A percentile compares a stretch with the other conserved stretches of the same genome.
These are phyloP conservation scores for Calycina herbarum DNA, from an alignment of 2,329 filamentous ascomycete genomes.

Conservation along the genomic window DNA sequence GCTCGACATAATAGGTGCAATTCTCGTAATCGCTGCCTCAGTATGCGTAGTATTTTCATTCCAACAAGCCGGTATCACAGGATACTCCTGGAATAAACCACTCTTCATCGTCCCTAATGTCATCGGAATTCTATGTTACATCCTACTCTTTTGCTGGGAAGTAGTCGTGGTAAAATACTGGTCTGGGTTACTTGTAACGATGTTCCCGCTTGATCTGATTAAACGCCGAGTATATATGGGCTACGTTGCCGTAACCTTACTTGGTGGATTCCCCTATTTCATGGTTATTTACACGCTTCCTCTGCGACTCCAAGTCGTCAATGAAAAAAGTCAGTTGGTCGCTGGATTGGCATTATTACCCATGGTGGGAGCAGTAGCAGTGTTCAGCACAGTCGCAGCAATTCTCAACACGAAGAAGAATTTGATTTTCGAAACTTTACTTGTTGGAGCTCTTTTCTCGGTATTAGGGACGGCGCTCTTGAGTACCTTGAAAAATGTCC, in stretches of 20 bases:
- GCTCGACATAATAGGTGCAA: constrained; percentile 54
- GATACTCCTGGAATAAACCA: constrained; percentile 42
- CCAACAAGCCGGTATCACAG: constrained; percentile 40
- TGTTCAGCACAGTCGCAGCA: constrained; percentile 57
- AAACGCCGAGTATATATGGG: constrained; percentile 25
- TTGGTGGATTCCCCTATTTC: constrained; percentile 59
- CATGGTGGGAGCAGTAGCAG: constrained; percentile 55
- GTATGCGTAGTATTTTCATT: constrained; percentile 59
- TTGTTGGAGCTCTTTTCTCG: constrained; percentile 52
- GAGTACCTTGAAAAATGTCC: constrained; percentile 37
- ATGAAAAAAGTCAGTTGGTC: constrained; percentile 51
- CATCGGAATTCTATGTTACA: constrained; percentile 25
- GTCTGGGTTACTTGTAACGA: constrained; percentile 17
- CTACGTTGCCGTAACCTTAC: constrained; percentile 47
- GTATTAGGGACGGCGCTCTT: constrained; percentile 54
- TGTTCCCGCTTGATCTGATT: constrained; percentile 28
- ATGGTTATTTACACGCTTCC: constrained; percentile 59
- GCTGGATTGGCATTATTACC: constrained; percentile 60
- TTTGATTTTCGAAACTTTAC: constrained; percentile 52
- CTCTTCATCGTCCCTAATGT: constrained; percentile 46
- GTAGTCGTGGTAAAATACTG: constrained; percentile 36
- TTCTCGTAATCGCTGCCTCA: constrained; percentile 54
- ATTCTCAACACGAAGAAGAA: constrained; percentile 54
- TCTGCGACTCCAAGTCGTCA: constrained; percentile 60
- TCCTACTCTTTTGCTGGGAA: constrained; percentile 38